A percentile compares a stretch with the other conserved stretches of the same genome.
Conservation (phyloP, 116 monocot species). For the Trichopus zeylanicus region DNA sequence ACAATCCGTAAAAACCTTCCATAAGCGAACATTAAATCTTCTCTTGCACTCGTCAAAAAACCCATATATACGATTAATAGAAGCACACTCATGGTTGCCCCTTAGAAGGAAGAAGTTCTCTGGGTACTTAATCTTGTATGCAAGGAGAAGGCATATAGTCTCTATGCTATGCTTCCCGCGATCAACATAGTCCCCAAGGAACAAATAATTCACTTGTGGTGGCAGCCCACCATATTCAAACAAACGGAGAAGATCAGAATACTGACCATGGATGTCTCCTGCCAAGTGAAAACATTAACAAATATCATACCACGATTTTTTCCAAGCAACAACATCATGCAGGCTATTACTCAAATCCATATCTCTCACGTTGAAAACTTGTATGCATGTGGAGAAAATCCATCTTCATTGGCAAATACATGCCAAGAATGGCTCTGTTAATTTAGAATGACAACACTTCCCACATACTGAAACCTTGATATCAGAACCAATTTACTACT, state of each 20-base stretch:
- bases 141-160: not conserved
- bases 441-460: too few species aligned
- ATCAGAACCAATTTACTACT: too few species aligned
- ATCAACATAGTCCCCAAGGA: not conserved
- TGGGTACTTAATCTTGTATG: not conserved
- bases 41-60: not conserved
- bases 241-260: not conserved
- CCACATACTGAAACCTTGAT: too few species aligned
- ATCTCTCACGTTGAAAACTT: too few species aligned
- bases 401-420: too few species aligned
- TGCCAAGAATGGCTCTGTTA: too few species aligned
- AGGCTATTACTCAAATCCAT: not conserved
- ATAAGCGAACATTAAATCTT: slow-evolving; percentile 1
- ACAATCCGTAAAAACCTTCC: slow-evolving; percentile 1
- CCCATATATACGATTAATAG: not conserved
- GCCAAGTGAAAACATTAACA: not conserved
- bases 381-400: too few species aligned
- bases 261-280: not conserved
- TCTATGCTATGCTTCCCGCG: not conserved
- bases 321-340: not conserved
- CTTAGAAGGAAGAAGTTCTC: not conserved
- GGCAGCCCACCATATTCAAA: slow-evolving; percentile 1
- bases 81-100: slow-evolving; percentile 2
- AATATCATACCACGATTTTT: not conserved
- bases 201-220: not conserved